These are phyloP conservation scores for Xylaria curta DNA, from an alignment of 495 filamentous ascomycete genomes.

Conservation along the genomic window DNA sequence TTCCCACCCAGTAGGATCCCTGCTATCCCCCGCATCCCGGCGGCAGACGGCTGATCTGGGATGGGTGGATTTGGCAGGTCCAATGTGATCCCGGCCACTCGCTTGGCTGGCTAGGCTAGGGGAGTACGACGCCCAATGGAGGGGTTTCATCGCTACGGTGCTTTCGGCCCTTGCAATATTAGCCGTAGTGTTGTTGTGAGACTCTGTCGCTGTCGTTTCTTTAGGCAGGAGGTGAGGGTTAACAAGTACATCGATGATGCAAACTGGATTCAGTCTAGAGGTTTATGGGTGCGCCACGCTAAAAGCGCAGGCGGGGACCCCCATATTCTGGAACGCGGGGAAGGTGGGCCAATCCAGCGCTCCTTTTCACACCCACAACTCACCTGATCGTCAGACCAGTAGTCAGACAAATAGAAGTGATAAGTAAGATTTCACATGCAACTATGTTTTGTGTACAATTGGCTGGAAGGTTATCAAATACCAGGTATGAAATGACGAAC, in stretches of 20 bases:
- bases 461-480: not conserved
- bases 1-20: not conserved
- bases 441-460: not conserved
- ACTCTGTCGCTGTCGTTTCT: slow-evolving; percentile 4
- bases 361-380: not conserved
- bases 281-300: not conserved
- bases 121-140: slow-evolving; percentile 13
- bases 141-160: slow-evolving; percentile 14
- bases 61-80: slow-evolving; percentile 28
- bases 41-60: slow-evolving; percentile 17
- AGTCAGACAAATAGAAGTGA: not conserved
- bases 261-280: not conserved
- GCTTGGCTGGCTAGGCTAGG: not conserved
- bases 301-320: slow-evolving; percentile 6
- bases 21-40: slow-evolving; percentile 11
- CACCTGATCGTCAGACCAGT: slow-evolving; percentile 20
- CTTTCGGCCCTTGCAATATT: slow-evolving; percentile 18
- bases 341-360: slow-evolving; percentile 7
- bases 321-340: slow-evolving; percentile 21
- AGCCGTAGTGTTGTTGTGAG: slow-evolving; percentile 5
- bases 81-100: not conserved
- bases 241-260: not conserved
- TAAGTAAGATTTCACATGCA: not conserved
- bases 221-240: slow-evolving; percentile 14
- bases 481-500: not conserved